Conservation (phyloP, 1,284 basidiomycete species). For the Rhizopogon parksii region DNA sequence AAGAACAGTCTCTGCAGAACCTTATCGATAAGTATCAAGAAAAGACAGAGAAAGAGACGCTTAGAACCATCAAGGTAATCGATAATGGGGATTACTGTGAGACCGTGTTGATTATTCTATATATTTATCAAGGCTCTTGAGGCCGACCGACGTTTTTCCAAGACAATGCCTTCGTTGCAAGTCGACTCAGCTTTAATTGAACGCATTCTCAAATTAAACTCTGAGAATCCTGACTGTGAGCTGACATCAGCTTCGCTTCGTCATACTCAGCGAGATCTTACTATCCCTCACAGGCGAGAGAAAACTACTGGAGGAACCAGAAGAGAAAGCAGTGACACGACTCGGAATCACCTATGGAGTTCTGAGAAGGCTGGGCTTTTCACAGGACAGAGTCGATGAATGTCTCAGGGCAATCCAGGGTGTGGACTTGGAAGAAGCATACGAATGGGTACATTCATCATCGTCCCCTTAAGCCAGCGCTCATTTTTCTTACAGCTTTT, state of each 20-base stretch:
- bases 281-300: not conserved
- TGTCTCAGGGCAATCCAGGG: slow-evolving; percentile 61
- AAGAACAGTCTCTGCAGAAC: slow-evolving; percentile 49
- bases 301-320: slow-evolving; percentile 37
- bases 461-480: not conserved
- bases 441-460: slow-evolving; percentile 72
- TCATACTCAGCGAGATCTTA: not conserved
- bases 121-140: slow-evolving; percentile 60
- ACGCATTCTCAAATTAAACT: slow-evolving; percentile 49
- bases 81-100: not conserved
- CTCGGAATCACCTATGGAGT: slow-evolving; percentile 79
- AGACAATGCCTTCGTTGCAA: slow-evolving; percentile 58
- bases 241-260: not conserved
- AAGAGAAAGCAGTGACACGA: slow-evolving; percentile 69
- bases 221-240: slow-evolving; percentile 36
- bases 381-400: slow-evolving; percentile 60
- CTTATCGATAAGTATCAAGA: slow-evolving; percentile 82
- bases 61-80: slow-evolving; percentile 47
- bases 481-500: slow-evolving; percentile 48
- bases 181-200: slow-evolving; percentile 57
- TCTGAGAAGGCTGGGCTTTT: slow-evolving; percentile 80
- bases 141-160: slow-evolving; percentile 74
- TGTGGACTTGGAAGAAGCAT: slow-evolving; percentile 83
- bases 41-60: slow-evolving; percentile 84
- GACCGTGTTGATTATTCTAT: slow-evolving; percentile 4